Evolutionary conservation across 768 basidiomycete genomes (phyloP).

Genomic region (Tylopilus rubrobrunneus): DNA sequence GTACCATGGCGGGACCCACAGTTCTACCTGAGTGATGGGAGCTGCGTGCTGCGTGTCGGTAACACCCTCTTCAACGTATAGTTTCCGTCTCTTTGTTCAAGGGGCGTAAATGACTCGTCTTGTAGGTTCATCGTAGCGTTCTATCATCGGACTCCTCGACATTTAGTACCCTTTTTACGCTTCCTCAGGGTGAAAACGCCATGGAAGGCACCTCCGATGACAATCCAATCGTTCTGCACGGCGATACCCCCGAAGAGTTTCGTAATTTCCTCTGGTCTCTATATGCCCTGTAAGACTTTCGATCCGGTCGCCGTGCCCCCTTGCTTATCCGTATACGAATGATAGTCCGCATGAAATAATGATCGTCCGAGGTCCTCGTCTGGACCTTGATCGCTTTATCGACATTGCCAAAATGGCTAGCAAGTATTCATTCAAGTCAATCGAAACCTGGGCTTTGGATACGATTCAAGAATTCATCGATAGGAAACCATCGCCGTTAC

Average conservation of each 20-base stretch:
- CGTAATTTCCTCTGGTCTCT: slow-evolving; percentile 70
- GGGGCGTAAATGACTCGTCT: background rate
- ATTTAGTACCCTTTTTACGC: slow-evolving; percentile 62
- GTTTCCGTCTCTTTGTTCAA: slow-evolving; percentile 6
- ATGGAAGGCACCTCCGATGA: slow-evolving; percentile 62
- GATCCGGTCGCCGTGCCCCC: background rate
- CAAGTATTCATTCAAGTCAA: slow-evolving; percentile 72
- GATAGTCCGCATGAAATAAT: slow-evolving; percentile 60
- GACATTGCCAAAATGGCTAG: slow-evolving; percentile 64
- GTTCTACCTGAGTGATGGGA: slow-evolving; percentile 68
- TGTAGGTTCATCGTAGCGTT: slow-evolving; percentile 55
- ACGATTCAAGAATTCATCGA: slow-evolving; percentile 68
- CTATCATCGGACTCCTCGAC: slow-evolving; percentile 61
- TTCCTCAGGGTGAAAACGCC: slow-evolving; percentile 52
- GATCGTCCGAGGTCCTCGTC: slow-evolving; percentile 41
- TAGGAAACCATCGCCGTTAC: slow-evolving; percentile 50
- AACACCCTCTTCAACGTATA: slow-evolving; percentile 67
- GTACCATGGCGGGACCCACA: slow-evolving; percentile 38
- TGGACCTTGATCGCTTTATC: slow-evolving; percentile 52
- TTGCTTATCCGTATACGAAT: slow-evolving; percentile 1
- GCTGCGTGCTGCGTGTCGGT: slow-evolving; percentile 59
- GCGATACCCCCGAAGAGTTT: slow-evolving; percentile 65
- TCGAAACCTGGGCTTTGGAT: slow-evolving; percentile 73
- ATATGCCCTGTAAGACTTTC: slow-evolving; percentile 61
- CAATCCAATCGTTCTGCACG: slow-evolving; percentile 58